A percentile compares a stretch with the other conserved stretches of the same genome.
These are phyloP conservation scores for Arachis hypogaea DNA, from an alignment of 306 rosid species.

Conservation along the genomic window DNA sequence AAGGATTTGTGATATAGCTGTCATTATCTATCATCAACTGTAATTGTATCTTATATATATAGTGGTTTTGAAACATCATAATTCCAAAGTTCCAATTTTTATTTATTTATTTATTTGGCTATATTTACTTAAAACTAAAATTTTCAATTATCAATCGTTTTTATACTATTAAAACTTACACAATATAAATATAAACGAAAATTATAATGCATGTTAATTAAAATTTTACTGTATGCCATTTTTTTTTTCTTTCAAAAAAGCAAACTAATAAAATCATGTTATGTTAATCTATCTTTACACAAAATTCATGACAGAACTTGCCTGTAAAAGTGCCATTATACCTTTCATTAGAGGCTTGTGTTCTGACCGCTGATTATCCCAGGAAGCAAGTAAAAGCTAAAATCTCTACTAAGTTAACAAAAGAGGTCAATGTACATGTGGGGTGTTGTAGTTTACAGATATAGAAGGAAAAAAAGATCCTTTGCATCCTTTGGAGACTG, in stretches of 20 bases:
- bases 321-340: constrained; percentile 21
- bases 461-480: constrained; percentile 40
- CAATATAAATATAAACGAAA: background rate
- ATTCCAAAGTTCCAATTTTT: background rate
- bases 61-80: background rate
- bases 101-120: background rate
- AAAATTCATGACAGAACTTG: background rate
- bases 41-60: constrained; percentile 27
- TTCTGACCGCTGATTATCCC: background rate
- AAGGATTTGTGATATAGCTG: constrained; percentile 21
- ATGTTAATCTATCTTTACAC: too few relatives aligned
- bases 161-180: background rate
- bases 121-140: background rate
- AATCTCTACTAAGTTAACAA: constrained; percentile 39
- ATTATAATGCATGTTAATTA: background rate
- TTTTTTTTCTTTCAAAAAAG: background rate
- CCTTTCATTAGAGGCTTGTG: constrained; percentile 20
- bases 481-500: constrained; percentile 52
- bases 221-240: background rate
- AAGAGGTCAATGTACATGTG: constrained; percentile 36
- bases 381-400: constrained; percentile 16
- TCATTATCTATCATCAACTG: constrained; percentile 15
- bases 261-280: too few relatives aligned
- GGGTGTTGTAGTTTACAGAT: constrained; percentile 1
- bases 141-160: background rate